These are phyloP conservation scores for Alternaria postmessia DNA, from an alignment of 2,329 filamentous ascomycete genomes.

Conservation along the genomic window DNA sequence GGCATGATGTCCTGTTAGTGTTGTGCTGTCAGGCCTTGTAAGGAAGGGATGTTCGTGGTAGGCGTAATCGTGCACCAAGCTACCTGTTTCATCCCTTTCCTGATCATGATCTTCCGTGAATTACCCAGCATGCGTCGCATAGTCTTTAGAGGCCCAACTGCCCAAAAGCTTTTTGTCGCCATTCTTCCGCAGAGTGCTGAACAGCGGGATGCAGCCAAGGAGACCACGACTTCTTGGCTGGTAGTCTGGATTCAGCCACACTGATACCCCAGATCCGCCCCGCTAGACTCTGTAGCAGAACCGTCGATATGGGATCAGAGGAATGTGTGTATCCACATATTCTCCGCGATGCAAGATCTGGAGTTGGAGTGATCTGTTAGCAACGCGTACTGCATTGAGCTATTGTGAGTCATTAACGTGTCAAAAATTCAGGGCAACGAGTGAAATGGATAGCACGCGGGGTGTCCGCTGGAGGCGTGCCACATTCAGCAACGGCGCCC, in stretches of 20 bases:
- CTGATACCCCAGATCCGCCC: conserved; percentile 33
- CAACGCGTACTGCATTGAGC: neutral
- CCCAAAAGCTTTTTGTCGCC: neutral
- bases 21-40: conserved; percentile 2
- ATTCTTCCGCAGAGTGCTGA: conserved; percentile 17
- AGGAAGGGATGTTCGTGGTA: conserved; percentile 15
- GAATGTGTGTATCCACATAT: conserved; percentile 5
- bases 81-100: conserved; percentile 8
- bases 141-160: neutral
- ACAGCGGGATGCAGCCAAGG: conserved; percentile 38
- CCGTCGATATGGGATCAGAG: conserved; percentile 8
- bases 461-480: conserved; percentile 8
- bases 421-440: neutral
- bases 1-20: conserved; percentile 7
- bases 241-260: conserved; percentile 47
- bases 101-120: neutral
- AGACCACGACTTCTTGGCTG: conserved; percentile 36
- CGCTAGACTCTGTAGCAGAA: conserved; percentile 9
- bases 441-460: conserved; percentile 1
- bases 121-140: neutral
- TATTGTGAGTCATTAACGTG: neutral
- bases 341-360: neutral
- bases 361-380: neutral
- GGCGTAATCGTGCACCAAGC: conserved; percentile 6
- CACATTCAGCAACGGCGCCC: conserved; percentile 17